Conservation (phyloP, 176 grass and related monocot genomes). For the Otatea glauca region DNA sequence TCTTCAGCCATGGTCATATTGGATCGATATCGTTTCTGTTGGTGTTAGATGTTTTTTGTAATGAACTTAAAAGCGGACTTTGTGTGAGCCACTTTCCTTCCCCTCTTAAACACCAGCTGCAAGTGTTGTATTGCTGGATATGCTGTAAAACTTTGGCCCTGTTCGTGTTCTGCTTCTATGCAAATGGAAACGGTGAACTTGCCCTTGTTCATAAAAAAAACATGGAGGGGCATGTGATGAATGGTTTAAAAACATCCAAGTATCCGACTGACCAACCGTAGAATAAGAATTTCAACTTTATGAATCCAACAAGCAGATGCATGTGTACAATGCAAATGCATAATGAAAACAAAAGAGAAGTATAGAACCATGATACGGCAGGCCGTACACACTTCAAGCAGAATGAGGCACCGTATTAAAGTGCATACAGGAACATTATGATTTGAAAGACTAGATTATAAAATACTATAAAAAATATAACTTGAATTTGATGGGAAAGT, state of each 20-base stretch:
- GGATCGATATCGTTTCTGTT: conserved; percentile 5
- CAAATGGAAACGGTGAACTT: not conserved
- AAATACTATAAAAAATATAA: conserved; percentile 3
- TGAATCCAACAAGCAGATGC: not conserved
- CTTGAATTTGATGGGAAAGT: conserved; percentile 16
- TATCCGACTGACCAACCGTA: not conserved
- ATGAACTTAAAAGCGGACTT: not conserved
- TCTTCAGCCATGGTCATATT: conserved; percentile 7
- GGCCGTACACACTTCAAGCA: not conserved
- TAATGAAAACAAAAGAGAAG: not conserved
- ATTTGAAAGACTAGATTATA: not conserved
- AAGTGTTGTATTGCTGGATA: not conserved
- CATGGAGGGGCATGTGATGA: not conserved
- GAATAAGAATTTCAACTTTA: conserved; percentile 8
- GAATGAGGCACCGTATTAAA: not conserved
- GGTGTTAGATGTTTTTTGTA: conserved; percentile 24
- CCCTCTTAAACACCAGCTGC: not conserved
- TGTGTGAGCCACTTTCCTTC: not conserved
- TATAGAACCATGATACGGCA: not conserved
- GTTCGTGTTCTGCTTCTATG: not conserved
- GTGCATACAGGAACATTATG: not conserved
- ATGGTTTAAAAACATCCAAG: not conserved
- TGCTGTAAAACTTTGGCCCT: not conserved
- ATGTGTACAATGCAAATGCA: not conserved
- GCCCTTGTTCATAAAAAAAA: not conserved